phyloP scores from a whole-genome alignment of 768 basidiomycete species.

The Cystoderma amianthinum region DNA sequence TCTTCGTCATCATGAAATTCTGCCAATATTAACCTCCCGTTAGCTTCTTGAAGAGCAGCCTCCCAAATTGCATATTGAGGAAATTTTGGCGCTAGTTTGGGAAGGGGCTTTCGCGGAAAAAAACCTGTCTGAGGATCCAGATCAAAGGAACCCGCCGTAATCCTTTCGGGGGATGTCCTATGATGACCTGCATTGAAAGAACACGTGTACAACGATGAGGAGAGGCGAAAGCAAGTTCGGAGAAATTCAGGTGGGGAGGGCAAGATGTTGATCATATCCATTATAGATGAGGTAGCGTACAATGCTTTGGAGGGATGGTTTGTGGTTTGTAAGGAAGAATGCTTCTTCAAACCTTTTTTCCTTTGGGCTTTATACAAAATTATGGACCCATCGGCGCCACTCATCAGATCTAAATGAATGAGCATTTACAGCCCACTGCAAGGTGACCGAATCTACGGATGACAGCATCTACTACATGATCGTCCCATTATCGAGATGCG shows the following conservation, averaged over 20 bases:
- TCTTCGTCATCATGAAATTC: constrained; percentile 46
- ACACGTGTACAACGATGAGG: constrained; percentile 38
- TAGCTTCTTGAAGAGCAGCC: constrained; percentile 47
- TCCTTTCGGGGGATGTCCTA: constrained; percentile 21
- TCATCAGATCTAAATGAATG: constrained; percentile 8
- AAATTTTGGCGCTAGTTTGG: constrained; percentile 36
- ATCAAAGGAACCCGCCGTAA: constrained; percentile 43
- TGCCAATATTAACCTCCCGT: constrained; percentile 45
- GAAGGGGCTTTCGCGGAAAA: constrained; percentile 63
- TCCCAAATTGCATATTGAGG: constrained; percentile 68
- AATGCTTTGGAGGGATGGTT: background rate
- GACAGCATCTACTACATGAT: background rate
- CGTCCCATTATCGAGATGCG: constrained; percentile 2
- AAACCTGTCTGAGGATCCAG: constrained; percentile 70
- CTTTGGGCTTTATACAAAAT: constrained; percentile 1
- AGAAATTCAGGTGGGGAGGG: constrained; percentile 48
- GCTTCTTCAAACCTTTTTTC: background rate
- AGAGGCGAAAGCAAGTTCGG: constrained; percentile 38
- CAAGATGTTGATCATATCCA: constrained; percentile 39
- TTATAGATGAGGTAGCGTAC: constrained; percentile 7
- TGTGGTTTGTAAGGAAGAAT: no score
- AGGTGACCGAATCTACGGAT: background rate
- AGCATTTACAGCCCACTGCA: background rate
- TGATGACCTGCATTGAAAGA: constrained; percentile 25
- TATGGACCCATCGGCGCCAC: constrained; percentile 1